Evolutionary conservation across 306 rosid genomes (phyloP).

Genomic region (Gillenia trifoliata): DNA sequence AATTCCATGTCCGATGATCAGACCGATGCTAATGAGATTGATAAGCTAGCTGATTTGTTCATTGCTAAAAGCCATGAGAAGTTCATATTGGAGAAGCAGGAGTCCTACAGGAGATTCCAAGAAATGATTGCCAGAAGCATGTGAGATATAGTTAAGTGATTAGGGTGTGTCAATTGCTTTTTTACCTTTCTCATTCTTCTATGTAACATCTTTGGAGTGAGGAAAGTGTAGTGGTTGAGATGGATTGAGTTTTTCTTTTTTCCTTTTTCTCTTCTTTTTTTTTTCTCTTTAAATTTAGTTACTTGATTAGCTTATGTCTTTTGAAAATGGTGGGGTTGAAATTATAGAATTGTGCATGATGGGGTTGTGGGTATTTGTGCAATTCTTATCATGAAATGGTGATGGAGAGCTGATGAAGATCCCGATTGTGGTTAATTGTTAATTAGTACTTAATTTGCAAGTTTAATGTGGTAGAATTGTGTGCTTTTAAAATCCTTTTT

Average conservation of each 20-base stretch:
- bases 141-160: conserved; percentile 4
- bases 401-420: background rate
- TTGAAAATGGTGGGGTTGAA: conserved; percentile 15
- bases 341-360: conserved; percentile 45
- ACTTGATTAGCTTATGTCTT: conserved; percentile 1
- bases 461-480: conserved; percentile 3
- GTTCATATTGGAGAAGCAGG: conserved; percentile 81
- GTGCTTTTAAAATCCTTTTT: background rate
- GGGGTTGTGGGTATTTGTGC: conserved; percentile 28
- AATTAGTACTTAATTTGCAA: background rate
- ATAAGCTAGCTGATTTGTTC: conserved; percentile 68
- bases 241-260: conserved; percentile 21
- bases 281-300: background rate
- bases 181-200: conserved; percentile 9
- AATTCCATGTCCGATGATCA: background rate
- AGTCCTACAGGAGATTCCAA: conserved; percentile 71
- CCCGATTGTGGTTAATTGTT: conserved; percentile 1
- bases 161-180: background rate
- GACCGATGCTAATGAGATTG: conserved; percentile 45
- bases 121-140: conserved; percentile 76
- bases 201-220: conserved; percentile 16
- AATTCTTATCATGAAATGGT: conserved; percentile 30
- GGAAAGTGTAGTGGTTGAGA: conserved; percentile 20
- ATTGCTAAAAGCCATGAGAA: conserved; percentile 75
- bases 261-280: conserved; percentile 8